Conservation (phyloP, 208 protist genomes). For the Trypanosoma congolense region DNA sequence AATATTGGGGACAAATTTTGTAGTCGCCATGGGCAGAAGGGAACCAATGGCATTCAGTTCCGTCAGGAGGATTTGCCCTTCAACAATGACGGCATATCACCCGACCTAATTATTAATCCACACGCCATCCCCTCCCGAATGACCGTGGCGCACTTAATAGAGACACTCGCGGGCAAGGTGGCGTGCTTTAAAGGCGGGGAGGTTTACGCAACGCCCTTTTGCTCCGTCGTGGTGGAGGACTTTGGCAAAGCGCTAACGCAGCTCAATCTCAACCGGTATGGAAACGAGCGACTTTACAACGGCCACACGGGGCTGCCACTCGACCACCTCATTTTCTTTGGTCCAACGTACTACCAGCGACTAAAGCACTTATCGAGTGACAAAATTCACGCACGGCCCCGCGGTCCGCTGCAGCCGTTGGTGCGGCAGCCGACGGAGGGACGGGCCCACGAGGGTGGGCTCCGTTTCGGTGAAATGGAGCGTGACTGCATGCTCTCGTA, state of each 20-base stretch:
- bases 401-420: conserved; percentile 89
- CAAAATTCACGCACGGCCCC: conserved; percentile 90
- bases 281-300: conserved; percentile 94
- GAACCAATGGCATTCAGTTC: conserved; percentile 95
- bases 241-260: conserved; percentile 68
- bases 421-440: conserved; percentile 95
- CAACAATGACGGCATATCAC: conserved; percentile 92
- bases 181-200: conserved; percentile 66
- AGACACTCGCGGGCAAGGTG: conserved; percentile 92
- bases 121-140: conserved; percentile 98
- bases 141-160: conserved; percentile 96
- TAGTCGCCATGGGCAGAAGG: conserved; percentile 97
- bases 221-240: conserved; percentile 76
- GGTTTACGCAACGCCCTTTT: conserved; percentile 96
- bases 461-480: conserved; percentile 98
- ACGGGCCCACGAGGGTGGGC: conserved; percentile 91
- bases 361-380: conserved; percentile 97
- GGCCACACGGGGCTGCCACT: conserved; percentile 93
- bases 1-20: conserved; percentile 99
- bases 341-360: conserved; percentile 97
- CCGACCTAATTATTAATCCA: conserved; percentile 99
- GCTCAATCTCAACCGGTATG: conserved; percentile 74
- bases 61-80: conserved; percentile 97
- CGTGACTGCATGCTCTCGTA: conserved; percentile 97
- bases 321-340: conserved; percentile 91